These are phyloP conservation scores for Solanum corneliomulleri DNA, from an alignment of 257 asterid genomes.

Conservation along the genomic window DNA sequence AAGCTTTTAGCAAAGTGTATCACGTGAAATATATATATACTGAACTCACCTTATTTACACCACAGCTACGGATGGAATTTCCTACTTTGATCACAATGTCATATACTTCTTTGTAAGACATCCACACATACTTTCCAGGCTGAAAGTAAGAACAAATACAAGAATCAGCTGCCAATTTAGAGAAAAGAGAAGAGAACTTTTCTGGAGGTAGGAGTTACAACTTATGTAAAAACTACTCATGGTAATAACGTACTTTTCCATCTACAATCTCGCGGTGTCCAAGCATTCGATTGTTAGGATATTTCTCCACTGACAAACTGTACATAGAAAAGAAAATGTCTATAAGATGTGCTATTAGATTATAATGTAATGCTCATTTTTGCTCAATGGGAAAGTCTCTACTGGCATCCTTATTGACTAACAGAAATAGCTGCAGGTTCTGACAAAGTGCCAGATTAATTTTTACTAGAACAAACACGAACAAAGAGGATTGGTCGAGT, in stretches of 20 bases:
- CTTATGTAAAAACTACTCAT: slow-evolving; percentile 3
- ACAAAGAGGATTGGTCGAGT: not conserved
- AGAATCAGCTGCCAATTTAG: not conserved
- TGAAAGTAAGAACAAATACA: slow-evolving; percentile 20
- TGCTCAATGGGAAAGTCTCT: not conserved
- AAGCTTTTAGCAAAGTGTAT: not conserved
- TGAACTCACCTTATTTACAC: slow-evolving; percentile 61
- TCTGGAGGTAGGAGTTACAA: not conserved
- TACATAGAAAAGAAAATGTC: slow-evolving; percentile 1
- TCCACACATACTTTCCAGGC: slow-evolving; percentile 82
- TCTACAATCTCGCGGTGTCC: slow-evolving; percentile 61
- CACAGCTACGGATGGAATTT: slow-evolving; percentile 69
- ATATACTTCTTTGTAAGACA: slow-evolving; percentile 77
- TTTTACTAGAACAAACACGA: not conserved
- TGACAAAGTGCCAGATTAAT: not conserved
- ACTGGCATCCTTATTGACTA: not conserved
- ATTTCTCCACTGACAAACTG: slow-evolving; percentile 78
- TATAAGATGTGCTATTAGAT: not conserved
- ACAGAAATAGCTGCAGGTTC: not conserved
- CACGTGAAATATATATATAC: not conserved
- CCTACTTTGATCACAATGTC: slow-evolving; percentile 71
- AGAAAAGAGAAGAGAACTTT: not conserved
- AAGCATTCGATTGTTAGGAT: slow-evolving; percentile 83
- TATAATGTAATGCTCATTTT: not conserved
- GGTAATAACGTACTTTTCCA: slow-evolving; percentile 58